Evolutionary conservation across 2,329 filamentous ascomycete species (phyloP), one percentile per base, ranked within the genome.

Genomic region (Lithohypha guttulata): DNA sequence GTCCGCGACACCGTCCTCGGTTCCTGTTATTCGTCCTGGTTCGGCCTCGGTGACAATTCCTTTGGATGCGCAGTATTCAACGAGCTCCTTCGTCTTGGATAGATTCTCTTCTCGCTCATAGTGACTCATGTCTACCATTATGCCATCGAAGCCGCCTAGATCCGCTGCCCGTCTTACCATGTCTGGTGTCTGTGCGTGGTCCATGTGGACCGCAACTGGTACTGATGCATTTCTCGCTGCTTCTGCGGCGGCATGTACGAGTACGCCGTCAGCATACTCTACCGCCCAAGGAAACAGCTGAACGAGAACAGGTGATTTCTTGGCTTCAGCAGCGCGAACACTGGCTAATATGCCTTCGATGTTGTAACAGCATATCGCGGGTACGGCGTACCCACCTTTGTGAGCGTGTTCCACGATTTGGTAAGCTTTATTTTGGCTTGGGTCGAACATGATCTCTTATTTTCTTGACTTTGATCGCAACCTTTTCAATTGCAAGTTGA

Each of bases 81-180:
- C 75, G 35, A 83, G 60, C 48, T 81, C 74, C 35, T 64, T 64
- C 14, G 79, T 84, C 53, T 73, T 67, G 2, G 67, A 62, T 25
- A 85, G 62, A 53, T 84, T 84, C 60, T 83, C 78, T 39, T 70
- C 76, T 50, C 76, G 77, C 49, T 81, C 77, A 53, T 80, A 75
- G 54, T 84, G 79, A 42, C 69, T 75, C 79, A 84, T 84, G 58
- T 84, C 81, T 0, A 84, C 74, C 79, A 84, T 84, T 55, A 84
- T 82, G 45, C 71, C 75, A 57, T 84, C 80, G 49, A 83, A 83
- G 28, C 71, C 65, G 30, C 70, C 65, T 11, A 74, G 66, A 50
- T 79, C 70, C 1, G 76, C 77, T 0, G 77, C 76, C 4, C 63
- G 64, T 10, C 70, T 68, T 44, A 79, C 73, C 19, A 78, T 73